phyloP scores from a whole-genome alignment of 345 rosid genomes.

The Euclidium syriacum region DNA sequence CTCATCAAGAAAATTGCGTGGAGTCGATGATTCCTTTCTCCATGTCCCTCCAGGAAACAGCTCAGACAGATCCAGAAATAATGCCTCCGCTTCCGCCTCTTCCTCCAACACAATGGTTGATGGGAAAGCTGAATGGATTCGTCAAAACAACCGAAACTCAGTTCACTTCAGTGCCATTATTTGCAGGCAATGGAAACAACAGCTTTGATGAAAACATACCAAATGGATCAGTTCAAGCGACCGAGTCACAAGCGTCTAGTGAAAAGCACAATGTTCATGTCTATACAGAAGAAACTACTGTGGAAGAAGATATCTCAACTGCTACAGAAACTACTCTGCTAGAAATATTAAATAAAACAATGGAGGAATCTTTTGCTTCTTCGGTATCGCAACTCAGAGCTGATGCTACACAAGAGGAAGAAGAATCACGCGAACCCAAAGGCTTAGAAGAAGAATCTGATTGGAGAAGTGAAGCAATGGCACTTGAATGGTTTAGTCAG shows the following conservation, averaged over 20 bases:
- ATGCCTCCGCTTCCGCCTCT: constrained; percentile 77
- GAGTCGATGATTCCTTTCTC: background rate
- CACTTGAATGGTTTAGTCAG: constrained; percentile 26
- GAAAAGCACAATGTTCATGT: background rate
- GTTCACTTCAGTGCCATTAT: background rate
- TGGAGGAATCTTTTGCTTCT: constrained; percentile 1
- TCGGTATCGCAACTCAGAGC: background rate
- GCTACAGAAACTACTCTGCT: background rate
- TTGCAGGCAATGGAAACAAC: background rate
- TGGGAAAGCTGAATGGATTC: constrained; percentile 38
- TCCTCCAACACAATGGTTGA: constrained; percentile 87
- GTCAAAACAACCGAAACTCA: background rate
- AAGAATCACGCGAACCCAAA: background rate
- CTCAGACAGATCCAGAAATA: constrained; percentile 34
- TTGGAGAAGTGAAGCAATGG: constrained; percentile 20
- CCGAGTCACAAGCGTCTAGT: background rate
- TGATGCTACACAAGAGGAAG: background rate
- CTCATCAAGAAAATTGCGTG: constrained; percentile 10
- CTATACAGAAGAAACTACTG: background rate
- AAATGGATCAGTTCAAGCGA: constrained; percentile 1
- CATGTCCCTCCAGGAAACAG: constrained; percentile 27
- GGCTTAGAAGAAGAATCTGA: constrained; percentile 8
- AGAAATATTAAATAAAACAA: background rate
- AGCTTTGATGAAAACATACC: constrained; percentile 4
- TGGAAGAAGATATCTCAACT: background rate